Conservation (phyloP, 2,329 filamentous ascomycete species). For the Cladophialophora psammophila region DNA sequence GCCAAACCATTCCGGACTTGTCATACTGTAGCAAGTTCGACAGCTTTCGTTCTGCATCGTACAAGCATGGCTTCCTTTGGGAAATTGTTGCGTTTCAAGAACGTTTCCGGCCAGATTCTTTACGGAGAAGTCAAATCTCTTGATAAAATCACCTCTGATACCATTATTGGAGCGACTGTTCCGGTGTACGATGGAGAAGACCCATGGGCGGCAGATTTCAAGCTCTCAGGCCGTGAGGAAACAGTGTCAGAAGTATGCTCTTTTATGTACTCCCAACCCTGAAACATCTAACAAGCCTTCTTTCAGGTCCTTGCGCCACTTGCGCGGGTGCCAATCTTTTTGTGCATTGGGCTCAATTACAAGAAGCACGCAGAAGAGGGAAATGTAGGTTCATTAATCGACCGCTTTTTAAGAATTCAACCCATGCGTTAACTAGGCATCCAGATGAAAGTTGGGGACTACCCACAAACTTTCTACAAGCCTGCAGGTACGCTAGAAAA, state of each 20-base stretch:
- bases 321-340: not conserved
- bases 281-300: too few species aligned
- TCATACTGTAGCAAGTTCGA: too few species aligned
- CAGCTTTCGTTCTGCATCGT: too few species aligned
- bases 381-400: not conserved
- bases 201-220: not conserved
- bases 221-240: not conserved
- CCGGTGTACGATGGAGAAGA: not conserved
- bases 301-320: not conserved
- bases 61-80: too few species aligned
- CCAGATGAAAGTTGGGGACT: slow-evolving; percentile 48
- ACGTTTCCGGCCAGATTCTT: not conserved
- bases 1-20: too few species aligned
- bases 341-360: slow-evolving; percentile 17
- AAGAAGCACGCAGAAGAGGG: slow-evolving; percentile 11
- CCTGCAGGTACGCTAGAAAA: too few species aligned
- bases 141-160: not conserved
- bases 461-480: too few species aligned
- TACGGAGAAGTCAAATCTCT: not conserved
- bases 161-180: not conserved
- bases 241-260: not conserved
- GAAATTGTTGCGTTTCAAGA: not conserved
- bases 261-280: too few species aligned
- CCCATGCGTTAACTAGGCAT: not conserved
- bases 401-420: not conserved